Percentiles rank a stretch among this genome's conserved stretches.
Evolutionary conservation across 768 basidiomycete species (phyloP).

Genomic region (Holtermannia corniformis): DNA sequence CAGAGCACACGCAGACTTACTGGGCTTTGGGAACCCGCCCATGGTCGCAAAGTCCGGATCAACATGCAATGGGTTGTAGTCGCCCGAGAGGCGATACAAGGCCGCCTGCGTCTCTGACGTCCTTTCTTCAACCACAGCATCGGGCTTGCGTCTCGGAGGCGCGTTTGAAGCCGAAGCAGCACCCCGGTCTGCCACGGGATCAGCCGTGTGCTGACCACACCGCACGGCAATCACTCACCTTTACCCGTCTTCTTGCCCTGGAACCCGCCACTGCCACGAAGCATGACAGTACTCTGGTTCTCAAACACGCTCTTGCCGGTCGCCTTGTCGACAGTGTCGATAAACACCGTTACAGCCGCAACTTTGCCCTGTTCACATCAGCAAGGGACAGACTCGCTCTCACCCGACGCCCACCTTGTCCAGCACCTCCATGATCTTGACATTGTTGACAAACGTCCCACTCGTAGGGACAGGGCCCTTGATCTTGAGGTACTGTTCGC

Average conservation of each 20-base stretch:
- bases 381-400: constrained; percentile 41
- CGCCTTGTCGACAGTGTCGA: constrained; percentile 68
- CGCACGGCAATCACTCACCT: constrained; percentile 47
- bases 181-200: constrained; percentile 62
- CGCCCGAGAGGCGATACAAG: constrained; percentile 84
- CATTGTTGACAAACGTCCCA: constrained; percentile 65
- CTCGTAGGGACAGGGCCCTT: constrained; percentile 68
- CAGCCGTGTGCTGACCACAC: constrained; percentile 3
- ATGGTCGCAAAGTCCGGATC: constrained; percentile 87
- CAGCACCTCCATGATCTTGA: constrained; percentile 51
- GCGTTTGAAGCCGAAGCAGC: constrained; percentile 71
- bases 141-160: constrained; percentile 72
- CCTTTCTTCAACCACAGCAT: constrained; percentile 79
- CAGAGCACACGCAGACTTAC: constrained; percentile 44
- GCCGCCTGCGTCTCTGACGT: constrained; percentile 75
- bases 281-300: constrained; percentile 82
- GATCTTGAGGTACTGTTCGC: constrained; percentile 89
- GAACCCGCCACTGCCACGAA: constrained; percentile 92
- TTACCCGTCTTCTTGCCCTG: constrained; percentile 77
- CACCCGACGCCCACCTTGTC: no score
- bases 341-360: constrained; percentile 69
- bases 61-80: constrained; percentile 85
- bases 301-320: constrained; percentile 78
- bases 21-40: constrained; percentile 89
- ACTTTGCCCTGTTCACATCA: constrained; percentile 87